Percentiles rank a stretch among this genome's conserved stretches.
Evolutionary conservation across 768 basidiomycete genomes (phyloP).

Genomic region (Leccinellum albellum): DNA sequence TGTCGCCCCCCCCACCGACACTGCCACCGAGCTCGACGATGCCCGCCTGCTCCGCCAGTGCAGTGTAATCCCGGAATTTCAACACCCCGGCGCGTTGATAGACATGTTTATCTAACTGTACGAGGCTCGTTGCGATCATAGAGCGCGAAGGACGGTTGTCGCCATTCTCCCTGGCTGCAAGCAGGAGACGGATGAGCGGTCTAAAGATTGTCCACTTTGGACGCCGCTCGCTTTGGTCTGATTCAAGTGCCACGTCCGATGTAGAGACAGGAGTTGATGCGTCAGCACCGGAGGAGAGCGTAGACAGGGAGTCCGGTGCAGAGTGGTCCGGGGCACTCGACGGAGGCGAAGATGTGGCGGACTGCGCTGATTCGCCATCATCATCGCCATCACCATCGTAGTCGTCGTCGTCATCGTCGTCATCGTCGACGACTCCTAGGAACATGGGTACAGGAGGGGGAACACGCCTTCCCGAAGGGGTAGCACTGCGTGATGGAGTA

Average conservation of each 20-base stretch:
- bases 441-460: not conserved
- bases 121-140: constrained; percentile 33
- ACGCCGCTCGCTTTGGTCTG: constrained; percentile 6
- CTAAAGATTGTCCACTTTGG: constrained; percentile 28
- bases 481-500: constrained; percentile 2
- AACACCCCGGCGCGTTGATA: constrained; percentile 27
- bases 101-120: constrained; percentile 21
- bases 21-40: constrained; percentile 24
- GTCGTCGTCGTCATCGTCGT: not conserved
- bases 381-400: not conserved
- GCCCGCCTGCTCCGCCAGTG: constrained; percentile 25
- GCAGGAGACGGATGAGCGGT: constrained; percentile 23
- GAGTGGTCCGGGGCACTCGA: constrained; percentile 2
- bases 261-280: constrained; percentile 5
- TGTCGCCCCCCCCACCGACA: not conserved
- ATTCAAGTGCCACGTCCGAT: not conserved
- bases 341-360: constrained; percentile 1
- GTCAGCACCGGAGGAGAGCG: not conserved
- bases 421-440: not conserved
- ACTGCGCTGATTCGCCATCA: constrained; percentile 1
- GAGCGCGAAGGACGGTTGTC: constrained; percentile 37
- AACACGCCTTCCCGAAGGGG: constrained; percentile 1
- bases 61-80: constrained; percentile 25
- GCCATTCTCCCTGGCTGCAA: constrained; percentile 29
- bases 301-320: not conserved